These are phyloP conservation scores for Colletotrichum tanaceti DNA, from an alignment of 2,329 filamentous ascomycete species.

Conservation along the genomic window DNA sequence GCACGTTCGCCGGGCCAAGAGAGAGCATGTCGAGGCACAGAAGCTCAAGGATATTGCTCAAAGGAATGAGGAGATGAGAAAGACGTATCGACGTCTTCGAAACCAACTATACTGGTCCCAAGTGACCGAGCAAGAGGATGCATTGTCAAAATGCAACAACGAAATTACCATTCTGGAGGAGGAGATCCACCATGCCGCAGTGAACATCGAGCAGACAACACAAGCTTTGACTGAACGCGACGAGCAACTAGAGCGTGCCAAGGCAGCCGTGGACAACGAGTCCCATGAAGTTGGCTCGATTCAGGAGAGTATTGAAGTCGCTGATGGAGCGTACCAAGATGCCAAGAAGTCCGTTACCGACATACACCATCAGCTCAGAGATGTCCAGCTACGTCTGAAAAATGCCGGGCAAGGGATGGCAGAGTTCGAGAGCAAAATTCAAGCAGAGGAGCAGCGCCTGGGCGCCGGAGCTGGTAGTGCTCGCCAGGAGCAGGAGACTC, in stretches of 20 bases:
- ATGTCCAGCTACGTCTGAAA: constrained; percentile 70
- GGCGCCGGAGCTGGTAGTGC: constrained; percentile 76
- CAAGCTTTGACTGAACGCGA: constrained; percentile 48
- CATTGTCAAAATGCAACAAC: constrained; percentile 52
- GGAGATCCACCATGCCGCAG: constrained; percentile 52
- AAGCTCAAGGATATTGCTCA: constrained; percentile 47
- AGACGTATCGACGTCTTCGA: constrained; percentile 67
- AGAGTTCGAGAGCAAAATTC: constrained; percentile 60
- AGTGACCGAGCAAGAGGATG: constrained; percentile 79
- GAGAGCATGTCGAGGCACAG: constrained; percentile 53
- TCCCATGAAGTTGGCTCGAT: constrained; percentile 17
- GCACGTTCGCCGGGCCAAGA: constrained; percentile 72
- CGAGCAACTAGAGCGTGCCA: constrained; percentile 27
- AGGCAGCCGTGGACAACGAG: constrained; percentile 10
- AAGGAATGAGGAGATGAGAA: constrained; percentile 60
- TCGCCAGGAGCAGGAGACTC: constrained; percentile 59
- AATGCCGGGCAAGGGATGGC: constrained; percentile 61
- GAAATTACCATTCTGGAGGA: constrained; percentile 48
- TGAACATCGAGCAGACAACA: constrained; percentile 58
- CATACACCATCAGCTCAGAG: constrained; percentile 69
- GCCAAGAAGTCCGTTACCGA: constrained; percentile 66
- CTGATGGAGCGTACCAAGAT: constrained; percentile 57
- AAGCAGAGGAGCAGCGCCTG: constrained; percentile 70
- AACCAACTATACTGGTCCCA: constrained; percentile 88
- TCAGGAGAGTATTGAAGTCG: constrained; percentile 15